A percentile compares a stretch with the other conserved stretches of the same genome.
These are phyloP conservation scores for Serendipita indica DNA, from an alignment of 768 basidiomycete species.

Conservation along the genomic window DNA sequence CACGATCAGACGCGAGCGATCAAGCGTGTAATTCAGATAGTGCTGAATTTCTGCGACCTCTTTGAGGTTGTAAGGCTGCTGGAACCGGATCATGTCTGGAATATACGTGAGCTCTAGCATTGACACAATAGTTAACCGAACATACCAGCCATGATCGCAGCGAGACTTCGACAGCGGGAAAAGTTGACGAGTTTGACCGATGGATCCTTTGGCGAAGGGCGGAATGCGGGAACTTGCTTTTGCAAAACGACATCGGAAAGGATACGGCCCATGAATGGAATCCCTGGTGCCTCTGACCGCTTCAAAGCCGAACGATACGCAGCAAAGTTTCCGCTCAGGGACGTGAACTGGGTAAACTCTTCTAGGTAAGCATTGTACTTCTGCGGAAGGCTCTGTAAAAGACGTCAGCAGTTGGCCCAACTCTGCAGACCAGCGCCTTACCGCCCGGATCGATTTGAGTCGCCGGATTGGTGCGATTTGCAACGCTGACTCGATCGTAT, in stretches of 20 bases:
- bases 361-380: conserved; percentile 76
- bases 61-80: conserved; percentile 71
- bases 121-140: not conserved
- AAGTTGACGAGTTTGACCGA: conserved; percentile 82
- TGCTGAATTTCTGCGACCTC: conserved; percentile 81
- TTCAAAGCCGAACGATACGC: conserved; percentile 82
- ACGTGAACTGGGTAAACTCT: conserved; percentile 66
- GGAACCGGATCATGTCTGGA: conserved; percentile 84
- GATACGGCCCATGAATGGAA: conserved; percentile 89
- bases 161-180: conserved; percentile 88
- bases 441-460: conserved; percentile 85
- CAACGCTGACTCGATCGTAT: conserved; percentile 84
- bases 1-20: conserved; percentile 59
- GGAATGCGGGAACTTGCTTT: conserved; percentile 80
- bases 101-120: not conserved
- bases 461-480: conserved; percentile 92
- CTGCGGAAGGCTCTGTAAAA: conserved; percentile 57
- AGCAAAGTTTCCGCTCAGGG: conserved; percentile 79
- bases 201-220: conserved; percentile 61
- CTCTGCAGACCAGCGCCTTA: conserved; percentile 30
- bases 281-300: conserved; percentile 78
- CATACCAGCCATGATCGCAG: conserved; percentile 66
- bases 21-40: conserved; percentile 58
- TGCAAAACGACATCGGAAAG: conserved; percentile 91
- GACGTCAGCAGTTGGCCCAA: conserved; percentile 1